Percentiles rank a stretch among this genome's conserved stretches.
phyloP scores from a whole-genome alignment of 768 basidiomycete genomes.

The Nidularia pulvinata region DNA sequence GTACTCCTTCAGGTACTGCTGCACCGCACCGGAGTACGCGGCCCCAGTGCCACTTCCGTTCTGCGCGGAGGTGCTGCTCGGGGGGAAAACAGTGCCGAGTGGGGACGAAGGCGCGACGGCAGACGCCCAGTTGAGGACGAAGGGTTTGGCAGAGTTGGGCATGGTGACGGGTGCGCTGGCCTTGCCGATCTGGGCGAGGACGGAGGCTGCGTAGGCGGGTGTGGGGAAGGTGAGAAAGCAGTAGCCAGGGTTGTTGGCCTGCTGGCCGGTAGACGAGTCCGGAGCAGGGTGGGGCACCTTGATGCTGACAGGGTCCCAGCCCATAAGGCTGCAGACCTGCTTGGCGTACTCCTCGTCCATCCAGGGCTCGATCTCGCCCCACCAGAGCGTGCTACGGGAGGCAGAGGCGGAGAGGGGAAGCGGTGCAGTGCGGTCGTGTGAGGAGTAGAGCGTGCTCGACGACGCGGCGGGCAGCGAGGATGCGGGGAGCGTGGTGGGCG shows the following conservation, averaged over 20 bases:
- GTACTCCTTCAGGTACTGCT: slow-evolving; percentile 81
- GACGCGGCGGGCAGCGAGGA: background rate
- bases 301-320: slow-evolving; percentile 79
- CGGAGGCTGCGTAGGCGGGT: slow-evolving; percentile 64
- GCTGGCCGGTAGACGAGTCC: slow-evolving; percentile 57
- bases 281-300: slow-evolving; percentile 67
- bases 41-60: slow-evolving; percentile 1
- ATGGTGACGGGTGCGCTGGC: slow-evolving; percentile 53
- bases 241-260: slow-evolving; percentile 84
- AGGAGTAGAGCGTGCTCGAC: slow-evolving; percentile 22
- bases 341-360: slow-evolving; percentile 97
- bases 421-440: slow-evolving; percentile 4
- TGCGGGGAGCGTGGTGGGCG: slow-evolving; percentile 1
- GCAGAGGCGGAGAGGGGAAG: slow-evolving; percentile 16
- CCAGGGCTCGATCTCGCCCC: slow-evolving; percentile 92
- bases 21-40: slow-evolving; percentile 29
- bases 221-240: slow-evolving; percentile 88
- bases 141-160: slow-evolving; percentile 86
- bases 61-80: slow-evolving; percentile 8
- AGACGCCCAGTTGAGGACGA: slow-evolving; percentile 79
- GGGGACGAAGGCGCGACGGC: slow-evolving; percentile 30
- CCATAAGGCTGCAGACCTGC: slow-evolving; percentile 84
- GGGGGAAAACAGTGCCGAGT: slow-evolving; percentile 24
- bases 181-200: slow-evolving; percentile 66
- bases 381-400: slow-evolving; percentile 71